These are phyloP conservation scores for Phialophora expanda DNA, from an alignment of 2,329 filamentous ascomycete species.

Conservation along the genomic window DNA sequence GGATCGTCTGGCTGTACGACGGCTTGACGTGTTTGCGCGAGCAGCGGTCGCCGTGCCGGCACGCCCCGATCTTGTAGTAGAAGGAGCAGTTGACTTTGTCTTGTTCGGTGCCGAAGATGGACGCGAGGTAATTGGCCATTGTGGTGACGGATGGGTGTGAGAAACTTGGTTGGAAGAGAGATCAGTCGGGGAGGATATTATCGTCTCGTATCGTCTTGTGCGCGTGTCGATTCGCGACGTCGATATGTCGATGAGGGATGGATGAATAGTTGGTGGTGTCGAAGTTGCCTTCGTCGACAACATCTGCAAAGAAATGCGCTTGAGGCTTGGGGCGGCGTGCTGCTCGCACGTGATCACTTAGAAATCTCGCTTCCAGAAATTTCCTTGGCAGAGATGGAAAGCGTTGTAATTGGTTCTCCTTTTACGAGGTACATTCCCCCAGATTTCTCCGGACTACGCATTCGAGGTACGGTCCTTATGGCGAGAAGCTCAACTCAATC, in stretches of 20 bases:
- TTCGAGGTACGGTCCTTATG: neutral
- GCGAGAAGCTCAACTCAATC: no score
- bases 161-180: neutral
- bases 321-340: neutral
- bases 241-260: neutral
- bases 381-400: conserved; percentile 7
- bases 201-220: neutral
- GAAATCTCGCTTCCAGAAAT: conserved; percentile 23
- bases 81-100: conserved; percentile 99
- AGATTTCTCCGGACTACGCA: neutral
- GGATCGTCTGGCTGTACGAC: conserved; percentile 95
- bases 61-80: conserved; percentile 99
- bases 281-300: neutral
- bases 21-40: conserved; percentile 99
- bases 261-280: neutral
- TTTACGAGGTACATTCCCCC: neutral
- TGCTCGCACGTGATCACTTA: conserved; percentile 12
- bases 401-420: neutral
- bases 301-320: conserved; percentile 3
- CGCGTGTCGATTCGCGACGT: neutral
- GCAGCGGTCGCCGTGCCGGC: conserved; percentile 97
- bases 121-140: conserved; percentile 98
- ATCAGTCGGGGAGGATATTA: neutral
- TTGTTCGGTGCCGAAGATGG: conserved; percentile 99
- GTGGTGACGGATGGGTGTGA: neutral